These are phyloP conservation scores for Buddleja alternifolia DNA, from an alignment of 257 asterid genomes.

Conservation along the genomic window DNA sequence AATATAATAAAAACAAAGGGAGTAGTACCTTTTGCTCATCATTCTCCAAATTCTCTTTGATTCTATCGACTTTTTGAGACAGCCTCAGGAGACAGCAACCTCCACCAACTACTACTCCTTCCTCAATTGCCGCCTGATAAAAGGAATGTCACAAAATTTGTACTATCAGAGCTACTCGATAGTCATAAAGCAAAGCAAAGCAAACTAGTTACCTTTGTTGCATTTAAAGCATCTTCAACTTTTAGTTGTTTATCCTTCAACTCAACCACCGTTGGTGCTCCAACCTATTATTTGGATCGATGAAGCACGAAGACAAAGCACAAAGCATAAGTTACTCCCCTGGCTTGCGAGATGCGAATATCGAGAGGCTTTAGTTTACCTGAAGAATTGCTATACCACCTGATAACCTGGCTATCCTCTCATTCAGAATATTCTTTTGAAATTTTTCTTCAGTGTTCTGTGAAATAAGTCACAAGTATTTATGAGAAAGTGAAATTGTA, in stretches of 20 bases:
- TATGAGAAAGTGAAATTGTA: constrained; percentile 7
- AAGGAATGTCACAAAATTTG: constrained; percentile 2
- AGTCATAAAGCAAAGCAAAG: not conserved
- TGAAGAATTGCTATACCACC: constrained; percentile 81
- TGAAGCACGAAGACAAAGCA: not conserved
- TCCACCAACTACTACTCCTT: constrained; percentile 90
- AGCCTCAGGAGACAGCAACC: constrained; percentile 86
- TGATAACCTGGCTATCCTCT: constrained; percentile 82
- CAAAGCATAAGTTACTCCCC: not conserved
- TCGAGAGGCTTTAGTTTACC: constrained; percentile 40
- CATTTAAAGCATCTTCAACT: constrained; percentile 86
- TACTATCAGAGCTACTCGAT: not conserved
- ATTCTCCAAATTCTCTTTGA: constrained; percentile 62
- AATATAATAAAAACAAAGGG: not conserved
- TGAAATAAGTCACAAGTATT: constrained; percentile 20
- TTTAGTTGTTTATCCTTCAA: constrained; percentile 84
- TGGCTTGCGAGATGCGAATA: not conserved
- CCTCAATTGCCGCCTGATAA: constrained; percentile 81
- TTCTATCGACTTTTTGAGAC: constrained; percentile 58
- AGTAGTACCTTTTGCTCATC: constrained; percentile 74
- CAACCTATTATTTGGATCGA: constrained; percentile 50
- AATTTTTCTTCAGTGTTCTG: constrained; percentile 80
- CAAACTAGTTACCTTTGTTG: constrained; percentile 69
- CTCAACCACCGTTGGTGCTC: constrained; percentile 85
- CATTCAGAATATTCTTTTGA: constrained; percentile 70